Evolutionary conservation across 352 stramenopile species (phyloP).

Genomic region (Phytophthora ohioensis): DNA sequence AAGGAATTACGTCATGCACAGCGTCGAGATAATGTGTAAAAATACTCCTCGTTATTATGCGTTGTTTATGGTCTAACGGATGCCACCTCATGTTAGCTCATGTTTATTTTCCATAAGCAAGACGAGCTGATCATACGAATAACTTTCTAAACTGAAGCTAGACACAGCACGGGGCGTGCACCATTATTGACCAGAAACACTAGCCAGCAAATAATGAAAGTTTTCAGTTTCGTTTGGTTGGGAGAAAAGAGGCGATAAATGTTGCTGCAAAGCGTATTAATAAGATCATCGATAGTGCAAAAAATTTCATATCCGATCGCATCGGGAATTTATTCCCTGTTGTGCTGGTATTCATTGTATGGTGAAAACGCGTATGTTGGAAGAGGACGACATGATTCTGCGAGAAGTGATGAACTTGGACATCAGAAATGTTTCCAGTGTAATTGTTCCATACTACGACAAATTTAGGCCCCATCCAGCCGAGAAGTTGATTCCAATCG

Average conservation of each 20-base stretch:
- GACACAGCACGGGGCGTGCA: too few species aligned
- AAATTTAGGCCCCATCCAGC: constrained; percentile 26
- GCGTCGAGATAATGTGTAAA: too few species aligned
- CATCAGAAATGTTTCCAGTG: constrained; percentile 23
- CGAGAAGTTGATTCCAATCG: constrained; percentile 42
- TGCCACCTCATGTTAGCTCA: too few species aligned
- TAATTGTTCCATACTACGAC: constrained; percentile 37
- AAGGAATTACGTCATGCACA: too few species aligned
- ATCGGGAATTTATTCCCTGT: neutral
- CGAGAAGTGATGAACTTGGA: constrained; percentile 29
- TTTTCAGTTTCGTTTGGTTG: constrained; percentile 3
- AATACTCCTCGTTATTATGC: too few species aligned
- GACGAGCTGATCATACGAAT: too few species aligned
- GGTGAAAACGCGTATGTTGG: constrained; percentile 44
- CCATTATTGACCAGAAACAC: too few species aligned
- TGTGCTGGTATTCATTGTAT: constrained; percentile 45
- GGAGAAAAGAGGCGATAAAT: neutral
- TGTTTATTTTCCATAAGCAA: too few species aligned
- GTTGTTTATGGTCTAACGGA: too few species aligned
- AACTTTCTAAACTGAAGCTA: too few species aligned
- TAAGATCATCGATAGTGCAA: neutral
- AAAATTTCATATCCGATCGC: neutral
- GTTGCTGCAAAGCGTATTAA: neutral
- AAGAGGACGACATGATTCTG: constrained; percentile 42
- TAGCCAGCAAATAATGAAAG: neutral